phyloP scores from a whole-genome alignment of 1,139 yeast genomes.

The Candida sp. region DNA sequence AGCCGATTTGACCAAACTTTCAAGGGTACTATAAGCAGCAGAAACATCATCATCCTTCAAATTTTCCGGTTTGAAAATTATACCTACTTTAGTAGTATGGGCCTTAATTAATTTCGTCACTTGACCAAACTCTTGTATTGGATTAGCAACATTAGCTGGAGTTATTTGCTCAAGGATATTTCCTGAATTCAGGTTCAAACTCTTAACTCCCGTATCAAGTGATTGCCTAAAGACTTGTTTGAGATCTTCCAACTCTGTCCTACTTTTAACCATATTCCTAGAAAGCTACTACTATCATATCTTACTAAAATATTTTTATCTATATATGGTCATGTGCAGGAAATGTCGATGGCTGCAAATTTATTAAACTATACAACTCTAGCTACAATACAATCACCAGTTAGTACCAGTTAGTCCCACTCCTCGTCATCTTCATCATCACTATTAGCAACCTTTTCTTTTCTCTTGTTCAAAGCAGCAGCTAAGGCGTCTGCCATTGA shows the following conservation, averaged over 20 bases:
- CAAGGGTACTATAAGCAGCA: conserved; percentile 54
- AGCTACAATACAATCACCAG: too few species aligned
- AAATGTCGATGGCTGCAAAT: background rate
- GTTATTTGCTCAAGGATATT: conserved; percentile 11
- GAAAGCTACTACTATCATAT: background rate
- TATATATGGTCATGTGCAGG: background rate
- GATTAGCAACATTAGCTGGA: conserved; percentile 37
- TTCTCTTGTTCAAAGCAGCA: conserved; percentile 78
- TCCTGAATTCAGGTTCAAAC: conserved; percentile 10
- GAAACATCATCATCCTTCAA: conserved; percentile 27
- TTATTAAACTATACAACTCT: background rate
- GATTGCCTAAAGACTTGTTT: conserved; percentile 34
- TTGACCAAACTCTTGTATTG: conserved; percentile 57
- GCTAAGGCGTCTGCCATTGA: conserved; percentile 85
- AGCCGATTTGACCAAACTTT: conserved; percentile 43
- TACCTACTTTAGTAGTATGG: conserved; percentile 76
- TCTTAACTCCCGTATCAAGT: conserved; percentile 25
- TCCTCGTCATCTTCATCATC: conserved; percentile 78
- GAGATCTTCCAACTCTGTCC: conserved; percentile 21
- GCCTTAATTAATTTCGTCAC: conserved; percentile 63
- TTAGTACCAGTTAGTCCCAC: conserved; percentile 12
- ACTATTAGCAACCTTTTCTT: conserved; percentile 76
- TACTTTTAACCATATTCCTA: conserved; percentile 10
- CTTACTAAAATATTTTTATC: too few species aligned
- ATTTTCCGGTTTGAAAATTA: conserved; percentile 64